Conservation (phyloP, 2,329 filamentous ascomycete species). For the Tolypocladium tropicale region DNA sequence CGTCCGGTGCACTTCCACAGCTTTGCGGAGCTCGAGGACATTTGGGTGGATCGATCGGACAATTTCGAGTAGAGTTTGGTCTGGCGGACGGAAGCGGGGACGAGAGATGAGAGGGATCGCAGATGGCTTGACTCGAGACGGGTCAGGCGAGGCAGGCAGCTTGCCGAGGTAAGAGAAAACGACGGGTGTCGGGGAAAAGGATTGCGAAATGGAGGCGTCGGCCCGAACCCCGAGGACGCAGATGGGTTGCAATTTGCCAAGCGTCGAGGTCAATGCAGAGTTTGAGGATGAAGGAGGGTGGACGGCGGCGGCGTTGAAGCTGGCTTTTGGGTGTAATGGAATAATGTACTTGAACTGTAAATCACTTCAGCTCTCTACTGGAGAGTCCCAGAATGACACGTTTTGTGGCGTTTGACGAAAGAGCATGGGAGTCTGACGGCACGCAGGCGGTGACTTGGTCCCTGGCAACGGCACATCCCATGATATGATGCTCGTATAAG, state of each 20-base stretch:
- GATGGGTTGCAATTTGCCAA: not conserved
- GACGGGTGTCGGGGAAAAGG: not conserved
- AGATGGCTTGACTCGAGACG: not conserved
- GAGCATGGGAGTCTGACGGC: not conserved
- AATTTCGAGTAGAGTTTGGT: conserved; percentile 65
- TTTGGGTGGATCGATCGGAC: conserved; percentile 87
- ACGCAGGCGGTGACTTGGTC: not conserved
- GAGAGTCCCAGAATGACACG: not conserved
- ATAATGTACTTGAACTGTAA: not conserved
- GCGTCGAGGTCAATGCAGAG: not conserved
- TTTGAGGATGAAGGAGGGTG: not conserved
- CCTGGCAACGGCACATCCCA: not conserved
- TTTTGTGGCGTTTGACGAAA: not conserved
- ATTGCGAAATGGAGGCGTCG: not conserved
- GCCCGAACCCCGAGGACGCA: not conserved
- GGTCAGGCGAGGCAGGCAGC: not conserved
- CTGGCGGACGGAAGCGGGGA: not conserved
- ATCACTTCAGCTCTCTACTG: not conserved
- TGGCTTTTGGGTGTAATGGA: not conserved
- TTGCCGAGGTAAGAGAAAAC: not conserved
- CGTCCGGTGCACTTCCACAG: conserved; percentile 92
- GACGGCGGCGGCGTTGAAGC: not conserved
- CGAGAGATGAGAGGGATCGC: not conserved
- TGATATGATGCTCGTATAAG: not conserved
- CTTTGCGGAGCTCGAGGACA: conserved; percentile 94